These are phyloP conservation scores for Liriodendron chinense DNA, from an alignment of 164 flowering plant species.

Conservation along the genomic window DNA sequence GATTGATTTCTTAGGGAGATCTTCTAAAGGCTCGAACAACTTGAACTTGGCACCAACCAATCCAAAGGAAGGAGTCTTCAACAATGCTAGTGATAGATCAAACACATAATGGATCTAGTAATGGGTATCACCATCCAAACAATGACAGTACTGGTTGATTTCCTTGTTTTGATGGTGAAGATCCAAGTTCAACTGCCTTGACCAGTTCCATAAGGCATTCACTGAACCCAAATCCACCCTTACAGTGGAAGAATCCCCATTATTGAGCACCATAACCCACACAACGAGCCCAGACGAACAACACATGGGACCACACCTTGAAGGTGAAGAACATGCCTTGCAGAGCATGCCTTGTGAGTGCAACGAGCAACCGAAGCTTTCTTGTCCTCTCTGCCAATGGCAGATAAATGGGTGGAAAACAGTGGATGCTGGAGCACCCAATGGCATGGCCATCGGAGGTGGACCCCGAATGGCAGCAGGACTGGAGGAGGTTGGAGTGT, in stretches of 20 bases:
- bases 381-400: slow-evolving; percentile 90
- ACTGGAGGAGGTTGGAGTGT: slow-evolving; percentile 81
- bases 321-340: slow-evolving; percentile 6
- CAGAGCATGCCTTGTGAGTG: slow-evolving; percentile 27
- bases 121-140: too few species aligned
- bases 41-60: too few species aligned
- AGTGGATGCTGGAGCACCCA: slow-evolving; percentile 74
- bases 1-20: too few species aligned
- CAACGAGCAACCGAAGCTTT: slow-evolving; percentile 29
- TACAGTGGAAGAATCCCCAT: slow-evolving; percentile 18
- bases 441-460: slow-evolving; percentile 66
- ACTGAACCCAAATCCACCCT: slow-evolving; percentile 25
- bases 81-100: too few species aligned
- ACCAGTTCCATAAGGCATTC: slow-evolving; percentile 70
- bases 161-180: too few species aligned
- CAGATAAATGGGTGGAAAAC: slow-evolving; percentile 63
- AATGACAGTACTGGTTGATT: too few species aligned
- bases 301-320: slow-evolving; percentile 20
- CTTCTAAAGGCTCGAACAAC: too few species aligned
- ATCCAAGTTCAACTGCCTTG: slow-evolving; percentile 86
- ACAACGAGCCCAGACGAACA: slow-evolving; percentile 18
- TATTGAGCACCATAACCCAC: slow-evolving; percentile 5
- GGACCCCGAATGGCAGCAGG: slow-evolving; percentile 70
- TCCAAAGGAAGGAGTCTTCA: too few species aligned
- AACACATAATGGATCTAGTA: too few species aligned